Evolutionary conservation across 148 eudicot genomes (phyloP).

Genomic region (Heliamphora exappendiculata): DNA sequence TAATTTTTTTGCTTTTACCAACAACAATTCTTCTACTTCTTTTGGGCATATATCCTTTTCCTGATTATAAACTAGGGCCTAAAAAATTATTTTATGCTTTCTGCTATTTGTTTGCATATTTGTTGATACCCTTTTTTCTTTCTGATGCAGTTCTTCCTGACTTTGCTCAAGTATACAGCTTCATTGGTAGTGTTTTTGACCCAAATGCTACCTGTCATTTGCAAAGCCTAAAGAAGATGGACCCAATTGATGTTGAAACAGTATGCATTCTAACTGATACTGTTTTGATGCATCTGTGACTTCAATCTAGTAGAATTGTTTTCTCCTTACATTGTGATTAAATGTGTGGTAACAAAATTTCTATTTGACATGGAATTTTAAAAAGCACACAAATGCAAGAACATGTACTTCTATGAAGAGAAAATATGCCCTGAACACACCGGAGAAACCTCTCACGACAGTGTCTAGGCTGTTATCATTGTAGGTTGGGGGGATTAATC

Average conservation of each 20-base stretch:
- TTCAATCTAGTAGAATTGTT: neutral
- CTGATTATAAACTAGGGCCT: neutral
- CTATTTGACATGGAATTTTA: neutral
- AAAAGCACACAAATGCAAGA: neutral
- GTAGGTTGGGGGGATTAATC: neutral
- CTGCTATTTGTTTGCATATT: neutral
- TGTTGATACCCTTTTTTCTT: neutral
- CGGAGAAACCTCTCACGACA: neutral
- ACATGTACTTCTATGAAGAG: neutral
- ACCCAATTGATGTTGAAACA: constrained; percentile 89
- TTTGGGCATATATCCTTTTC: neutral
- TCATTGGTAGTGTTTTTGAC: constrained; percentile 92
- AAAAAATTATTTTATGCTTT: neutral
- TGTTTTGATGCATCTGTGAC: neutral
- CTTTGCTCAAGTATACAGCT: constrained; percentile 87
- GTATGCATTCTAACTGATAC: constrained; percentile 27
- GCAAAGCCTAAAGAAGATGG: constrained; percentile 78
- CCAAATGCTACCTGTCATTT: constrained; percentile 59
- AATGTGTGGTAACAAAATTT: neutral
- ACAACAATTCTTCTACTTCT: neutral
- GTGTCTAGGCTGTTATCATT: neutral
- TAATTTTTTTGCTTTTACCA: no score
- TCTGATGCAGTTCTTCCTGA: constrained; percentile 83
- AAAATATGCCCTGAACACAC: neutral
- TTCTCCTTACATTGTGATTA: neutral